phyloP scores from a whole-genome alignment of 2,329 filamentous ascomycete genomes.

The Calonectria pteridis region DNA sequence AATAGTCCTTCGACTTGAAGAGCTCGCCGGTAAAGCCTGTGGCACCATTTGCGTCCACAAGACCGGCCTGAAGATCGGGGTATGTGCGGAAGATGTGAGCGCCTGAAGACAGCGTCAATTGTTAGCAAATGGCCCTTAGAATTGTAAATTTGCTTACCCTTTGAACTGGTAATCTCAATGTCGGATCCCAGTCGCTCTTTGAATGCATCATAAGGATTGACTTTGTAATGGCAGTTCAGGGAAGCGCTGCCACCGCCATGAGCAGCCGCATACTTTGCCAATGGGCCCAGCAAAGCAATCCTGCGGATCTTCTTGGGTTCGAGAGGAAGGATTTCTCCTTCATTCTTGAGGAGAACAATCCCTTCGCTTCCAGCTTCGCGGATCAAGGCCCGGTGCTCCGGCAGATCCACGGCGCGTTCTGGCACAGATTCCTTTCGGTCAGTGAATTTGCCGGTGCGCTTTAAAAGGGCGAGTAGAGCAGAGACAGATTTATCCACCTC shows the following conservation, averaged over 20 bases:
- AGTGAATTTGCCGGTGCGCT: conserved; percentile 3
- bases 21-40: neutral
- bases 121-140: neutral
- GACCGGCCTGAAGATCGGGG: neutral
- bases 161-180: conserved; percentile 35
- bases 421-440: conserved; percentile 1
- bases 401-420: conserved; percentile 34
- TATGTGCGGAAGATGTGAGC: conserved; percentile 5
- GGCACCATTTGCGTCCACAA: neutral
- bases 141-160: neutral
- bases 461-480: neutral
- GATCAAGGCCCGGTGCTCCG: conserved; percentile 36
- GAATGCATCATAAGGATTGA: conserved; percentile 44
- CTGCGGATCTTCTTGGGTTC: conserved; percentile 20
- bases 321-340: conserved; percentile 3
- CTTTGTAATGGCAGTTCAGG: conserved; percentile 44
- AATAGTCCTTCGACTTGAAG: neutral
- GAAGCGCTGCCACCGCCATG: conserved; percentile 47
- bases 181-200: conserved; percentile 26
- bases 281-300: conserved; percentile 39
- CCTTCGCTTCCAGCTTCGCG: conserved; percentile 24
- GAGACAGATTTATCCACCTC: neutral
- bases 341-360: conserved; percentile 26
- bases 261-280: conserved; percentile 43
- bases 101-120: neutral